Evolutionary conservation across 768 basidiomycete genomes (phyloP), one percentile per base, ranked within the genome.

Genomic region (Rhodocollybia butyracea): DNA sequence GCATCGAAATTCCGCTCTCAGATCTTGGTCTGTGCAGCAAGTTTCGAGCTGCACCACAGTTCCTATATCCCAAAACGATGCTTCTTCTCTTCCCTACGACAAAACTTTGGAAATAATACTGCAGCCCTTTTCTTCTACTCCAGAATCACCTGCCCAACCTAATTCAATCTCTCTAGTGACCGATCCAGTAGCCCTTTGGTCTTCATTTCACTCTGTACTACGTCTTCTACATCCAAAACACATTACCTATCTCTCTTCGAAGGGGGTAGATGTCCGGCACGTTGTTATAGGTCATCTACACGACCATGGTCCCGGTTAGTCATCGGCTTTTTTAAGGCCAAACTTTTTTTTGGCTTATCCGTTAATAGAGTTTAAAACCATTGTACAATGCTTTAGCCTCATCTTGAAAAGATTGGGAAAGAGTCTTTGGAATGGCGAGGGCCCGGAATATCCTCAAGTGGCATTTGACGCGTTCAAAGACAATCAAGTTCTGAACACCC

Each of bases 381-480:
- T 88, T 56, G 72, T 88, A 39, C 77, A 71, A 60, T 84, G 77
- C 55, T 83, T 89, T 58, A 68, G 80, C 10, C 68, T 84, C 42
- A 73, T 92, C 29, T 68, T 89, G 31, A 79, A 82, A 57, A 80
- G 85, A 22, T 64, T 87, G 48, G 77, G 76, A 0, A 60, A 69
- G 2, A 64, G 74, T 11, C 66, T 93, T 13, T 98, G 96, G 95
- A 66, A 74, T 19, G 81, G 78, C 27, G 86, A 90, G 60, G 79
- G 80, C 1, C 74, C 82, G 4, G 86, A 91, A 62, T 90, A 86
- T 63, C 87, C 93, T 2, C 81, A 85, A 60, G 78, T 88, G 32
- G 79, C 93, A 6, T 87, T 96, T 62, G 91, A 91, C 63, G 80
- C 86, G 13, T 80, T 98, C 64, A 89, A 89, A 66, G 86, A 91